Evolutionary conservation across 768 basidiomycete species (phyloP).

Genomic region (Pisolithus marmoratus): DNA sequence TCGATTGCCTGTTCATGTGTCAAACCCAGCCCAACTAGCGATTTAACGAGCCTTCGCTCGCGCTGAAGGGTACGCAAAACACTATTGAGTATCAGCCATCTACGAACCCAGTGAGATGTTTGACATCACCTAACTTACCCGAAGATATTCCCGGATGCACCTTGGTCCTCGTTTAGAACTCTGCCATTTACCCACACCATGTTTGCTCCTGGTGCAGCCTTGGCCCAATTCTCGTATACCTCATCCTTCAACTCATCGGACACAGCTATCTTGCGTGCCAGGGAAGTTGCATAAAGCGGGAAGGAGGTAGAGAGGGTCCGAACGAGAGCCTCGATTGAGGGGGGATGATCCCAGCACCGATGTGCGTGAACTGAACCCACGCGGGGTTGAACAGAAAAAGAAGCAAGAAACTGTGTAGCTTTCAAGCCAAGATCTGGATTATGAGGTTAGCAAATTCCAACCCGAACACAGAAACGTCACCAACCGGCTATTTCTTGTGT

Average conservation of each 20-base stretch:
- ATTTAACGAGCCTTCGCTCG: conserved; percentile 59
- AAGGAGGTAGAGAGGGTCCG: conserved; percentile 79
- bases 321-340: conserved; percentile 30
- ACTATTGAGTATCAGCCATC: conserved; percentile 23
- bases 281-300: conserved; percentile 73
- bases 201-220: conserved; percentile 47
- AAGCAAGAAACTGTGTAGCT: conserved; percentile 67
- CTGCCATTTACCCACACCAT: conserved; percentile 82
- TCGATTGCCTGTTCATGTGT: conserved; percentile 61
- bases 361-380: conserved; percentile 19
- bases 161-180: conserved; percentile 50
- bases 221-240: conserved; percentile 48
- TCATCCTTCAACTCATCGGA: conserved; percentile 49
- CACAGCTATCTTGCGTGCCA: conserved; percentile 63
- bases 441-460: not conserved
- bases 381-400: conserved; percentile 48
- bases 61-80: conserved; percentile 67
- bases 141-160: conserved; percentile 51
- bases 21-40: conserved; percentile 59
- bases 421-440: conserved; percentile 59
- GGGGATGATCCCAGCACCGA: conserved; percentile 16
- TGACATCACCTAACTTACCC: conserved; percentile 35
- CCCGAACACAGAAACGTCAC: conserved; percentile 11
- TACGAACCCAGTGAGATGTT: no score
- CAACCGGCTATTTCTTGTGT: conserved; percentile 52